Base-by-base conservation (phyloP, 108 stramenopile species). In the Skeletonema costatum region DNA sequence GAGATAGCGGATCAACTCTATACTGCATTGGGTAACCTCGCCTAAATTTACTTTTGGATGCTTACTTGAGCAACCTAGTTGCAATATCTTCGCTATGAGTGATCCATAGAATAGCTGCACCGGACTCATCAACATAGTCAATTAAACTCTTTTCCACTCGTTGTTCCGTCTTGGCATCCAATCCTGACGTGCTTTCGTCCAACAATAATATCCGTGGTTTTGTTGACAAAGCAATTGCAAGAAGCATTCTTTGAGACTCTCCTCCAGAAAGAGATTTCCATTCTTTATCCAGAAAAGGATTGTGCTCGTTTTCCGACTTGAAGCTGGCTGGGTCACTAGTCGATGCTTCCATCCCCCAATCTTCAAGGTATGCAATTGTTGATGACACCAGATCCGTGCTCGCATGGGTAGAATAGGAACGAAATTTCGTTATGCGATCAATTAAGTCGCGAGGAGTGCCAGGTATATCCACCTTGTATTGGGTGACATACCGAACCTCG, bases 191-290 rank as follows among this genome's bases (percentile, higher is more conserved):
- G 0, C 76, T 68, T 39, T 83, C 82, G 17, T 83, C 82, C 1
- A 80, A 35, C 2, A 80, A 44, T 9, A 80, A 46, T 21, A 80
- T 36, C 25, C 60, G 42, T 68, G 90, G 90, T 19, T 68, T 30
- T 6, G 84, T 69, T 4, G 92, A 77, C 17, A 97, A 64, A n/a
- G 94, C 90, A 12, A 95, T 87, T 0, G 96, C 94, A 66, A 95
- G 70, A 13, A 86, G 59, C 33, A 87, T 74, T n/a, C 94, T 78
- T 73, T 97, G 96, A n/a, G 85, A 83, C 81, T 95, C 93, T 35
- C 93, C 96, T 2, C 96, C 96, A 3, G 90, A 91, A 3, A 97
- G 82, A 25, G 81, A 84, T 41, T 85, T 82, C 95, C 93, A 95
- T 5, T 78, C 74, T 64, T 83, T 80, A 48, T 90, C 87, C 14